Percentiles rank a stretch among this genome's conserved stretches.
Evolutionary conservation across 2,329 filamentous ascomycete genomes (phyloP).

Genomic region (Talaromyces islandicus): DNA sequence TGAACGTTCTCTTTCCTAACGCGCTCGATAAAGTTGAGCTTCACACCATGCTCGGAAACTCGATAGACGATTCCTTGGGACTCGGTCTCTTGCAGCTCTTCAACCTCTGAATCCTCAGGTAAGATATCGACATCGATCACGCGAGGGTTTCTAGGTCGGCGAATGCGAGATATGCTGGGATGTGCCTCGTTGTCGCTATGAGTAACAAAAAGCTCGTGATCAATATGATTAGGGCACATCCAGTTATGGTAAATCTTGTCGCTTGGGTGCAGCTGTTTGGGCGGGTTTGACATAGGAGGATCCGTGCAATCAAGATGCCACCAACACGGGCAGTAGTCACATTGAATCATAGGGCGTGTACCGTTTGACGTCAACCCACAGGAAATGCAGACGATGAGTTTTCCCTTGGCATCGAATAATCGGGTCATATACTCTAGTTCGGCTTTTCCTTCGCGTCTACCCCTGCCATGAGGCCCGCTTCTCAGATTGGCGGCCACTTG

Average conservation of each 20-base stretch:
- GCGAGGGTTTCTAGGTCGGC: slow-evolving; percentile 40
- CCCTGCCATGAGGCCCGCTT: slow-evolving; percentile 17
- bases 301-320: slow-evolving; percentile 94
- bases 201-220: slow-evolving; percentile 56
- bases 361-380: slow-evolving; percentile 63
- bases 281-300: slow-evolving; percentile 73
- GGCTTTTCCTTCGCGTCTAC: slow-evolving; percentile 7
- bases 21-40: slow-evolving; percentile 65
- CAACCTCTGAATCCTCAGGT: slow-evolving; percentile 48
- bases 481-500: slow-evolving; percentile 47
- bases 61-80: slow-evolving; percentile 62
- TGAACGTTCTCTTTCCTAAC: slow-evolving; percentile 41
- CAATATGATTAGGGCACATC: slow-evolving; percentile 83
- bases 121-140: slow-evolving; percentile 64
- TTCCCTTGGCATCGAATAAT: slow-evolving; percentile 65
- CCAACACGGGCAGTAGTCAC: slow-evolving; percentile 71
- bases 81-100: slow-evolving; percentile 53
- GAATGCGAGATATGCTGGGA: slow-evolving; percentile 29
- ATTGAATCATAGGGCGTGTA: slow-evolving; percentile 72
- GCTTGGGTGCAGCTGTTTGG: slow-evolving; percentile 46
- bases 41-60: slow-evolving; percentile 58
- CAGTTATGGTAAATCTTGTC: slow-evolving; percentile 62
- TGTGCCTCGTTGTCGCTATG: slow-evolving; percentile 48
- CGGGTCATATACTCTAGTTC: slow-evolving; percentile 37
- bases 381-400: slow-evolving; percentile 67